Evolutionary conservation across 768 basidiomycete species (phyloP).

Genomic region (Paxillus involutus): DNA sequence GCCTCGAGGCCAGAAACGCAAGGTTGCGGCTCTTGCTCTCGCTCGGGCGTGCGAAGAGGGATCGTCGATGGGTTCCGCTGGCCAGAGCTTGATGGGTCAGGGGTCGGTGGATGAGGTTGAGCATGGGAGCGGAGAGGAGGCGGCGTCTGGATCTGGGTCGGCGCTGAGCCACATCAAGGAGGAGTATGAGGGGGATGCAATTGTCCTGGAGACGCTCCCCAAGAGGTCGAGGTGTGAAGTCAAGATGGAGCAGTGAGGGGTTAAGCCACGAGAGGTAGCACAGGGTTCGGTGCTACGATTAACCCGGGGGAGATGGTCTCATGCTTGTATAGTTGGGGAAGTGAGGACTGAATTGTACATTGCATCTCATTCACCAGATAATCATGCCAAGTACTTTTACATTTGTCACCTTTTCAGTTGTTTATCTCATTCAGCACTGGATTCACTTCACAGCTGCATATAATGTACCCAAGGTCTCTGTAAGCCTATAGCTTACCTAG

Average conservation of each 20-base stretch:
- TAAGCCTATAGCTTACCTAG: too few relatives aligned
- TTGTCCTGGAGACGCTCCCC: slow-evolving; percentile 21
- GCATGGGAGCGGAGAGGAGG: slow-evolving; percentile 12
- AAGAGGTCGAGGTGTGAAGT: slow-evolving; percentile 26
- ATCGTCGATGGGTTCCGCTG: slow-evolving; percentile 9
- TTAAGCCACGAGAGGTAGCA: neutral
- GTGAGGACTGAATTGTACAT: neutral
- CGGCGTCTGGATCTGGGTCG: slow-evolving; percentile 1
- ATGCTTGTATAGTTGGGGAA: neutral
- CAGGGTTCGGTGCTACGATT: neutral
- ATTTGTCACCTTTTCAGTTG: neutral
- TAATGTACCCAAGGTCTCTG: slow-evolving; percentile 5
- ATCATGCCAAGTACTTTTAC: neutral
- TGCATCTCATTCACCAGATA: neutral
- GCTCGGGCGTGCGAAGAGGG: slow-evolving; percentile 12
- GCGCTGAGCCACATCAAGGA: slow-evolving; percentile 18
- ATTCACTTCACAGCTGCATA: slow-evolving; percentile 14
- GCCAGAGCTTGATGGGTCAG: slow-evolving; percentile 16
- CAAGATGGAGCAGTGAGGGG: slow-evolving; percentile 13
- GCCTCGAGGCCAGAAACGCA: slow-evolving; percentile 33
- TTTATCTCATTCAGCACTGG: neutral
- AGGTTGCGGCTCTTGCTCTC: slow-evolving; percentile 22
- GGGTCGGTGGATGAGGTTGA: slow-evolving; percentile 38
- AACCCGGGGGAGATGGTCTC: neutral
- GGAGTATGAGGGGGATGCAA: slow-evolving; percentile 27